phyloP scores from a whole-genome alignment of 306 rosid genomes.

The Quercus alba region DNA sequence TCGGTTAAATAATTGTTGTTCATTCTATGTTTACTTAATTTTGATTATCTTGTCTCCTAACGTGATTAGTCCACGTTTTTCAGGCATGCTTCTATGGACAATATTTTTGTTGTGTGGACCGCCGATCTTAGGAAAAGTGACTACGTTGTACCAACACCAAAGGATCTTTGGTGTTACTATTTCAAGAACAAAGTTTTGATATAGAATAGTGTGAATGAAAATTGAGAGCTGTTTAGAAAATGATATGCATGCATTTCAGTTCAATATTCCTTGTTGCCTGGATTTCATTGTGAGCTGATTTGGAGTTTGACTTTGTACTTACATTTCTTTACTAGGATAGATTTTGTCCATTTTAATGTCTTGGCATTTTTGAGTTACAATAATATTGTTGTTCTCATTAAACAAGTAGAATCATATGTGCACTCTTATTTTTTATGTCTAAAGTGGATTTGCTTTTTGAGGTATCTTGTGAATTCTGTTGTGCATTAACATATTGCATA shows the following conservation, averaged over 20 bases:
- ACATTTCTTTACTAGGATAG: not conserved
- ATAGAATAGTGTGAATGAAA: slow-evolving; percentile 29
- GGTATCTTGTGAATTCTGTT: not conserved
- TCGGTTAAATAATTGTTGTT: too few relatives aligned
- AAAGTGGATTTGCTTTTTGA: not conserved
- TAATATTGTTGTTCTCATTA: not conserved
- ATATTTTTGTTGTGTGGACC: too few relatives aligned
- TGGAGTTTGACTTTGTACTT: not conserved
- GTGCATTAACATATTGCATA: not conserved
- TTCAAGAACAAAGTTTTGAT: slow-evolving; percentile 59
- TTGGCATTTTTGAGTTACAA: not conserved
- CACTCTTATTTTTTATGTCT: not conserved
- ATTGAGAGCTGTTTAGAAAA: slow-evolving; percentile 8
- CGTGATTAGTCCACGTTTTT: too few relatives aligned
- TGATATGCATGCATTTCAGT: not conserved
- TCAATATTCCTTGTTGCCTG: not conserved
- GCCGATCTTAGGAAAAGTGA: too few relatives aligned
- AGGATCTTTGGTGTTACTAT: not conserved
- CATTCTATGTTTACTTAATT: too few relatives aligned
- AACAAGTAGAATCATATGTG: not conserved
- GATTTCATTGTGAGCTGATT: not conserved
- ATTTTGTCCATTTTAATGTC: slow-evolving; percentile 5
- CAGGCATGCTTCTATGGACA: too few relatives aligned
- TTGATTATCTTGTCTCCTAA: too few relatives aligned
- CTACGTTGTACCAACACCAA: not conserved